phyloP scores from a whole-genome alignment of 2,329 filamentous ascomycete genomes.

The Scedosporium boydii region DNA sequence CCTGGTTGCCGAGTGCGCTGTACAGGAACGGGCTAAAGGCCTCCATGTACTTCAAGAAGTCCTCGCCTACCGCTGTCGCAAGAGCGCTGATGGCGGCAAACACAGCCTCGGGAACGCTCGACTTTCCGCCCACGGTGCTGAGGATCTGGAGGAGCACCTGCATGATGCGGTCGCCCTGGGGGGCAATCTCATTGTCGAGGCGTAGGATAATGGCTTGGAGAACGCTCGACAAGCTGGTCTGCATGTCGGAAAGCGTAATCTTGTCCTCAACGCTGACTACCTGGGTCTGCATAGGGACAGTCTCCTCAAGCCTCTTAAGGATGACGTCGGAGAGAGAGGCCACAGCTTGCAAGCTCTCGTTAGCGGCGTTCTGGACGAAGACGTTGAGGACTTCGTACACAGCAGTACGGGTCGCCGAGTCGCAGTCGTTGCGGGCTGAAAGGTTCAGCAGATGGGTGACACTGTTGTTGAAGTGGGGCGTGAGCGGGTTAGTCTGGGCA shows the following conservation, averaged over 20 bases:
- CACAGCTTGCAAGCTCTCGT: slow-evolving; percentile 73
- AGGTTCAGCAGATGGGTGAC: slow-evolving; percentile 76
- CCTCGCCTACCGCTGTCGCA: slow-evolving; percentile 81
- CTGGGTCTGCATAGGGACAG: slow-evolving; percentile 79
- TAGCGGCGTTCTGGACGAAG: slow-evolving; percentile 84
- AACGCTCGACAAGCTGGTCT: slow-evolving; percentile 88
- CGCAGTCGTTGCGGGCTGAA: slow-evolving; percentile 72
- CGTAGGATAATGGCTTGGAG: slow-evolving; percentile 85
- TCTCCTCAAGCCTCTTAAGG: slow-evolving; percentile 83
- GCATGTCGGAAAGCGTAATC: slow-evolving; percentile 93
- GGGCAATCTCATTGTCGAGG: slow-evolving; percentile 81
- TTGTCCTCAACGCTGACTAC: slow-evolving; percentile 96
- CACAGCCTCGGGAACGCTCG: slow-evolving; percentile 85
- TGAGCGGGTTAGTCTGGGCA: slow-evolving; percentile 69
- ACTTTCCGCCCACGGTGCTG: slow-evolving; percentile 68
- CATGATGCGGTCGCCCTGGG: slow-evolving; percentile 92
- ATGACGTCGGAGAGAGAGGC: slow-evolving; percentile 79
- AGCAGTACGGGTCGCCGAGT: slow-evolving; percentile 84
- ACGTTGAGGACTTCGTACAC: slow-evolving; percentile 95
- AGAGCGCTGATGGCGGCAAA: slow-evolving; percentile 91
- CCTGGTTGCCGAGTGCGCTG: slow-evolving; percentile 89
- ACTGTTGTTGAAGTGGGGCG: slow-evolving; percentile 86
- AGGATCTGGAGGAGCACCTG: slow-evolving; percentile 75
- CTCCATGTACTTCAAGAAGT: slow-evolving; percentile 97
- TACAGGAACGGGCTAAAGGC: slow-evolving; percentile 86